A percentile compares a stretch with the other conserved stretches of the same genome.
These are phyloP conservation scores for Penicillium sp. DNA, from an alignment of 2,329 filamentous ascomycete species.

Conservation along the genomic window DNA sequence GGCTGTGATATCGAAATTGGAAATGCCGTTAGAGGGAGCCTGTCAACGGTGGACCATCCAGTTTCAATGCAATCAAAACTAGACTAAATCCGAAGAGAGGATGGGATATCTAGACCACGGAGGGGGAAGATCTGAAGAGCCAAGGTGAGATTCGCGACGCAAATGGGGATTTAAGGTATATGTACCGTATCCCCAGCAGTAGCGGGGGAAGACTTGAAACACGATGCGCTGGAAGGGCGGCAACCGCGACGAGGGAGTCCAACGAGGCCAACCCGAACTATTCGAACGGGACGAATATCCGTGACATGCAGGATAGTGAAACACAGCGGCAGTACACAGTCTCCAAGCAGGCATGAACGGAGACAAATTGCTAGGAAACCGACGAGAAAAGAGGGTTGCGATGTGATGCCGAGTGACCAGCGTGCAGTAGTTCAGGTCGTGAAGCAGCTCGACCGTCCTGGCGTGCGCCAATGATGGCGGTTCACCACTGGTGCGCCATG, in stretches of 20 bases:
- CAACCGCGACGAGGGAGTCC: slow-evolving; percentile 4
- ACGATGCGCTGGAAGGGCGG: slow-evolving; percentile 10
- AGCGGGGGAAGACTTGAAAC: neutral
- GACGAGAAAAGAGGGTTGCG: slow-evolving; percentile 3
- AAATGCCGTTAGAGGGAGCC: no score
- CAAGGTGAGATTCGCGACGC: neutral
- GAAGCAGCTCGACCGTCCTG: neutral
- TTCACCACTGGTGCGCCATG: no score
- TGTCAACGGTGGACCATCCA: no score
- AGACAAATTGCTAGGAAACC: slow-evolving; percentile 8
- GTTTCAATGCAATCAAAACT: no score
- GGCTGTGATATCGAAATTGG: no score
- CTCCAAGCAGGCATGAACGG: neutral
- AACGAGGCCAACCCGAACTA: slow-evolving; percentile 2
- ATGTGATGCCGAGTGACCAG: slow-evolving; percentile 19
- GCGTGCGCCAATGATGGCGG: no score
- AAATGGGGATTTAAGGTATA: slow-evolving; percentile 5
- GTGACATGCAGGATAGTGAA: slow-evolving; percentile 21
- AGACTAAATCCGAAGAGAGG: no score
- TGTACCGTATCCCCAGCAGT: neutral
- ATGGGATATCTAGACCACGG: no score
- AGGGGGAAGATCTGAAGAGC: no score
- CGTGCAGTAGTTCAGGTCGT: slow-evolving; percentile 17
- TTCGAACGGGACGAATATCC: slow-evolving; percentile 1
- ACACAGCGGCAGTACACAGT: slow-evolving; percentile 11